Conservation (phyloP, 2,329 filamentous ascomycete species). For the Apiospora marii region DNA sequence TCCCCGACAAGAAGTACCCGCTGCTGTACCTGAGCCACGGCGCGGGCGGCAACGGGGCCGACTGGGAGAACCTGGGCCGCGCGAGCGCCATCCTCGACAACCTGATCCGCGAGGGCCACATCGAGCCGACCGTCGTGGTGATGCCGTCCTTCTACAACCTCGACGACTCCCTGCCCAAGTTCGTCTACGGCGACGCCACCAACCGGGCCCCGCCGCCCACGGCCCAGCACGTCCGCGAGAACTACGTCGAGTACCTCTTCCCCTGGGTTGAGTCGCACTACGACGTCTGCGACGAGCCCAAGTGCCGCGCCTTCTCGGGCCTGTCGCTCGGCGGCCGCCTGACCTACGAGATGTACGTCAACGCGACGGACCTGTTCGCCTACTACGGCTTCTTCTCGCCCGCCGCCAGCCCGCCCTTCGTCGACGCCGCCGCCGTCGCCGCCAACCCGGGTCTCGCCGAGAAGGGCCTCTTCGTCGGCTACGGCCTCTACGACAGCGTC, state of each 20-base stretch:
- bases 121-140: slow-evolving; percentile 40
- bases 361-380: slow-evolving; percentile 40
- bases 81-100: slow-evolving; percentile 41
- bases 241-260: slow-evolving; percentile 39
- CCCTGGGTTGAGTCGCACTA: slow-evolving; percentile 38
- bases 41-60: slow-evolving; percentile 39
- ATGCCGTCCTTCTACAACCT: slow-evolving; percentile 34
- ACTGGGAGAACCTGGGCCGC: slow-evolving; percentile 41
- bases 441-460: slow-evolving; percentile 32
- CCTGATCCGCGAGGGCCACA: slow-evolving; percentile 38
- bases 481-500: slow-evolving; percentile 40
- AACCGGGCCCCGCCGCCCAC: slow-evolving; percentile 31
- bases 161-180: slow-evolving; percentile 15
- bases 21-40: slow-evolving; percentile 42
- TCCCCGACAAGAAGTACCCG: slow-evolving; percentile 36
- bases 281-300: slow-evolving; percentile 36
- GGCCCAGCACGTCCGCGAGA: slow-evolving; percentile 35
- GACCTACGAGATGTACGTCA: slow-evolving; percentile 43
- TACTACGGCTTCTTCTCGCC: slow-evolving; percentile 42
- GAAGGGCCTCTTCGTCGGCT: slow-evolving; percentile 39
- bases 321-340: slow-evolving; percentile 39
- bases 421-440: slow-evolving; percentile 30
- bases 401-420: slow-evolving; percentile 33
- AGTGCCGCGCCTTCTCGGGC: slow-evolving; percentile 40
- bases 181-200: slow-evolving; percentile 24